Conservation (phyloP, 768 basidiomycete genomes). For the Tulasnella sp. region DNA sequence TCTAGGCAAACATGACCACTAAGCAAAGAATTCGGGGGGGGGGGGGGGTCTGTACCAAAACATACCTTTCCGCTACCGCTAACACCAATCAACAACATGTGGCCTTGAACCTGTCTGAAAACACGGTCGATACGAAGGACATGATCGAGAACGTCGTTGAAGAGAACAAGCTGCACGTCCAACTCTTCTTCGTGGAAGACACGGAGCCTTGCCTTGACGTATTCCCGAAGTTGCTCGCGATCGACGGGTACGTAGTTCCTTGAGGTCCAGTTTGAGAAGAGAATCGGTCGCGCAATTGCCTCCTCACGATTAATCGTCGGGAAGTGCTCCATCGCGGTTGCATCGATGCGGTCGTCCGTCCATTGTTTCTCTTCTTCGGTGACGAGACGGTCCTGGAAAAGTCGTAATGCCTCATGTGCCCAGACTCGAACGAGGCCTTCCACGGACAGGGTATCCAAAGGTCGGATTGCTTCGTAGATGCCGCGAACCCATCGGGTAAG, state of each 20-base stretch:
- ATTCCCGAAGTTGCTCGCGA: constrained; percentile 85
- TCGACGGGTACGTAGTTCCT: constrained; percentile 95
- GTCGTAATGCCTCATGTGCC: constrained; percentile 94
- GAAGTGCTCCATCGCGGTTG: constrained; percentile 80
- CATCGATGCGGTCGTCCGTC: constrained; percentile 91
- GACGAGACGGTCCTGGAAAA: constrained; percentile 96
- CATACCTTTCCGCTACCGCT: constrained; percentile 96
- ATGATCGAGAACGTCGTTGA: constrained; percentile 97
- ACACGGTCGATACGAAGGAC: constrained; percentile 97
- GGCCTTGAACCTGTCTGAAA: constrained; percentile 97
- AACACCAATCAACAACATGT: constrained; percentile 92
- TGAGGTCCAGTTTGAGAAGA: constrained; percentile 99
- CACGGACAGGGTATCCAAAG: constrained; percentile 84
- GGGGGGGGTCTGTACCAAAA: background rate
- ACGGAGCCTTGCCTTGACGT: constrained; percentile 89
- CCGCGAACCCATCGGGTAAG: constrained; percentile 96
- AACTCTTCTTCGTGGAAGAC: constrained; percentile 99
- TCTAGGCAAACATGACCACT: constrained; percentile 43
- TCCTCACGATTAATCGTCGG: constrained; percentile 84
- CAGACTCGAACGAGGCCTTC: constrained; percentile 95
- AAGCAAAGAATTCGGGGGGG: constrained; percentile 20
- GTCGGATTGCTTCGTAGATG: constrained; percentile 92
- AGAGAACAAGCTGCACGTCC: constrained; percentile 93
- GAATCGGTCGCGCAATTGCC: constrained; percentile 78
- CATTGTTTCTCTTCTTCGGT: constrained; percentile 85